Conservation (phyloP, 345 rosid species). For the Gossypium sturtianum region DNA sequence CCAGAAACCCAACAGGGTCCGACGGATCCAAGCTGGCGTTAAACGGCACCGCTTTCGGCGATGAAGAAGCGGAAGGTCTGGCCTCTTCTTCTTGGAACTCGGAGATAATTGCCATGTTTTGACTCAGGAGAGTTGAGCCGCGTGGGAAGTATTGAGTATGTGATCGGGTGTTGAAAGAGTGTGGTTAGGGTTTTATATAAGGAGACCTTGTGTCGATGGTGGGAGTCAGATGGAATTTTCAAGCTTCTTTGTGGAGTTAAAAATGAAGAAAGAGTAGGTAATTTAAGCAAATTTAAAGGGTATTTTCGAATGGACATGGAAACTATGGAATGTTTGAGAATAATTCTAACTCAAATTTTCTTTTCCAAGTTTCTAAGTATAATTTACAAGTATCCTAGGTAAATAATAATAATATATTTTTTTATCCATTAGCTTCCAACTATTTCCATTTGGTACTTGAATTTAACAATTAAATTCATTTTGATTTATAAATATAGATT, state of each 20-base stretch:
- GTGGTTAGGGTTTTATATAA: background rate
- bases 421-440: no score
- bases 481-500: no score
- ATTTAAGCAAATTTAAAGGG: no score
- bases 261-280: background rate
- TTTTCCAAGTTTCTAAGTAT: no score
- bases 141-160: background rate
- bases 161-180: background rate
- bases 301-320: no score
- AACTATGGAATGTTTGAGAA: no score
- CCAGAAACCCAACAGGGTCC: constrained; percentile 60
- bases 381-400: no score
- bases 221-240: background rate
- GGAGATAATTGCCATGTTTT: constrained; percentile 75
- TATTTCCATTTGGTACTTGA: no score
- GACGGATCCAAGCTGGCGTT: constrained; percentile 54
- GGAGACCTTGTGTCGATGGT: background rate
- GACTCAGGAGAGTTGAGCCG: background rate
- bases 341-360: no score
- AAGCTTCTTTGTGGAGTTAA: background rate
- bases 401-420: no score
- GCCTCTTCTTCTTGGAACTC: constrained; percentile 59
- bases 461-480: no score
- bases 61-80: constrained; percentile 21
- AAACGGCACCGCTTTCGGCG: constrained; percentile 31